A percentile compares a stretch with the other conserved stretches of the same genome.
Evolutionary conservation across 2,329 filamentous ascomycete species (phyloP).

Genomic region (Colletotrichum sp.): DNA sequence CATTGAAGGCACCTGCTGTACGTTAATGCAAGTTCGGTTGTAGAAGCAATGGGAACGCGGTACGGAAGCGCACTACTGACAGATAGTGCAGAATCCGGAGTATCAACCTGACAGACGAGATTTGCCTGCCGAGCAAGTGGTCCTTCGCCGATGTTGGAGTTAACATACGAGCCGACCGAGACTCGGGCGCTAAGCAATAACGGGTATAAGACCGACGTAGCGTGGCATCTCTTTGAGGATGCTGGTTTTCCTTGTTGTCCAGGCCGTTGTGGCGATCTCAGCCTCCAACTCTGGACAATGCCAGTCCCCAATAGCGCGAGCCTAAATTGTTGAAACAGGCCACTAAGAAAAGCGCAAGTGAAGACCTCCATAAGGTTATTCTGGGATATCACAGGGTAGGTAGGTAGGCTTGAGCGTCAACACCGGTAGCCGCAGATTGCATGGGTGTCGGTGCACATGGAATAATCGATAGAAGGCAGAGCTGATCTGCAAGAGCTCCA

Average conservation of each 20-base stretch:
- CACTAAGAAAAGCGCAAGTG: not conserved
- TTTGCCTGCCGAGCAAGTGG: not conserved
- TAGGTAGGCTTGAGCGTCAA: not conserved
- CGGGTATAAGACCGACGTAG: not conserved
- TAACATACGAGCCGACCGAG: not conserved
- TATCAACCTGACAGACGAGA: not conserved
- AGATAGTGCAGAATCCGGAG: not conserved
- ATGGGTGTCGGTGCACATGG: not conserved
- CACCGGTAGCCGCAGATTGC: not conserved
- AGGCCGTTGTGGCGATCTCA: not conserved
- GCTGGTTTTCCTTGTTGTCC: not conserved
- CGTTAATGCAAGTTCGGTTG: not conserved
- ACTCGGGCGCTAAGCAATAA: not conserved
- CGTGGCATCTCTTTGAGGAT: not conserved
- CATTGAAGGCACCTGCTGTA: not conserved
- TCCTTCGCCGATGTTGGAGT: not conserved
- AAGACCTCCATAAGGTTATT: not conserved
- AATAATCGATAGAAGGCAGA: not conserved
- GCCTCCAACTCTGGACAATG: not conserved
- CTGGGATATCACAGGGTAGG: not conserved
- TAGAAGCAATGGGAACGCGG: not conserved
- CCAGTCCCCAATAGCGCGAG: not conserved
- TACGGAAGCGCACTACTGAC: not conserved
- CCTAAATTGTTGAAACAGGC: not conserved
- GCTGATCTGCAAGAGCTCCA: not conserved